A percentile compares a stretch with the other conserved stretches of the same genome.
Evolutionary conservation across 441 rosid species (phyloP).

Genomic region (Croton laevigatus): DNA sequence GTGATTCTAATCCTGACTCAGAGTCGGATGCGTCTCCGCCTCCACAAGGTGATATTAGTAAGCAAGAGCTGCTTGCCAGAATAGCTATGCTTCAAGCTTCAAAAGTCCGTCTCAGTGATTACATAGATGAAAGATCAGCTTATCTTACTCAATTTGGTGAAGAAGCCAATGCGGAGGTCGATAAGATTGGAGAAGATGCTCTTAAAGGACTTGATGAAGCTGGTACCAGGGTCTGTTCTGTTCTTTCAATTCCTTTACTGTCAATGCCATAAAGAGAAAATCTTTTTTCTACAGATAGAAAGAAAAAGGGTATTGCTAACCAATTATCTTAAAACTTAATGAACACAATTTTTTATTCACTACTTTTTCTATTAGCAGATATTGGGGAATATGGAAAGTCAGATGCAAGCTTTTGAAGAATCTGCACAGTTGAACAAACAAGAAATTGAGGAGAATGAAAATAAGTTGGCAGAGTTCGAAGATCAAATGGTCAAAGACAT

Average conservation of each 20-base stretch:
- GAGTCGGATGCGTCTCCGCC: constrained; percentile 42
- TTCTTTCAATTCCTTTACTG: constrained; percentile 13
- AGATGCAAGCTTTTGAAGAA: constrained; percentile 88
- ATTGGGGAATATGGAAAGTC: constrained; percentile 75
- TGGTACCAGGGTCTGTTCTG: constrained; percentile 74
- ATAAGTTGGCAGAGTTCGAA: constrained; percentile 62
- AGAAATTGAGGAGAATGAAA: constrained; percentile 67
- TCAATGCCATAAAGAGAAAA: constrained; percentile 5
- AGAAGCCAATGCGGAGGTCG: constrained; percentile 77
- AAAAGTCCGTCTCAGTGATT: constrained; percentile 80
- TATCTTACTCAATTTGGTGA: constrained; percentile 79
- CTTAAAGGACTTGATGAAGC: constrained; percentile 83
- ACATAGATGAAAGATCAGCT: constrained; percentile 70
- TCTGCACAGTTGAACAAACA: constrained; percentile 55
- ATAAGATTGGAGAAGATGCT: constrained; percentile 86
- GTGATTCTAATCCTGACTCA: constrained; percentile 34
- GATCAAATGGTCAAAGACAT: constrained; percentile 60
- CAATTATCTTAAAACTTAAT: constrained; percentile 8
- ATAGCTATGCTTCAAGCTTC: constrained; percentile 85
- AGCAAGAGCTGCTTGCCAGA: constrained; percentile 81
- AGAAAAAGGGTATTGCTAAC: constrained; percentile 1
- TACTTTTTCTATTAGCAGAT: constrained; percentile 47
- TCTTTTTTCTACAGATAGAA: neutral
- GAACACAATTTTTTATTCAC: constrained; percentile 3
- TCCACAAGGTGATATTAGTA: constrained; percentile 59